A percentile compares a stretch with the other conserved stretches of the same genome.
Conservation (phyloP, 306 rosid species). For the Vigna nakashimae region DNA sequence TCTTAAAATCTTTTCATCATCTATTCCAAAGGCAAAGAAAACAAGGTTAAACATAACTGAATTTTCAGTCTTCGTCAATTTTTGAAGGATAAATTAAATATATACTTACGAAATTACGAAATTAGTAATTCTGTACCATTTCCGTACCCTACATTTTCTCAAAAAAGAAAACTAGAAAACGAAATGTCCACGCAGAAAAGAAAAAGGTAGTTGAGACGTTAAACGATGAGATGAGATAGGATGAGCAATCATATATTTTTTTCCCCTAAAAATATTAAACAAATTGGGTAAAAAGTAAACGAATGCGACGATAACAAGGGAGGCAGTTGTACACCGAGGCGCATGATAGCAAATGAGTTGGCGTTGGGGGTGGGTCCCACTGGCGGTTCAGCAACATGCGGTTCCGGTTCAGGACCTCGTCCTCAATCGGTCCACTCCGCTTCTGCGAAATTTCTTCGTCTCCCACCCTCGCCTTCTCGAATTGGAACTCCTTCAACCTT, state of each 20-base stretch:
- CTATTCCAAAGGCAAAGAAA: too few relatives aligned
- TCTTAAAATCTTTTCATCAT: too few relatives aligned
- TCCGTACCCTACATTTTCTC: neutral
- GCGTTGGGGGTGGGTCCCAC: constrained; percentile 53
- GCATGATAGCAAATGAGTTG: constrained; percentile 42
- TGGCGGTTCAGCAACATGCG: constrained; percentile 46
- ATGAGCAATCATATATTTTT: neutral
- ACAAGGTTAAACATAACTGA: too few relatives aligned
- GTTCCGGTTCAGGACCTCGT: constrained; percentile 50
- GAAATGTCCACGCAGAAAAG: neutral
- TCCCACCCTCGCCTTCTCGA: neutral
- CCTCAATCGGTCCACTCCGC: constrained; percentile 49
- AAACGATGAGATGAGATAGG: neutral
- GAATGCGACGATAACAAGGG: neutral
- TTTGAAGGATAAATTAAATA: too few relatives aligned
- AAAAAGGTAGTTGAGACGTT: neutral
- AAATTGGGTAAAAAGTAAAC: neutral
- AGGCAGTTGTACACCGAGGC: constrained; percentile 16
- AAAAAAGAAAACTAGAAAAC: neutral
- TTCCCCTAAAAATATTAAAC: neutral
- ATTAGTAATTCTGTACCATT: neutral
- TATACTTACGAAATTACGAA: too few relatives aligned
- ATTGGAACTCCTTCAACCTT: constrained; percentile 12
- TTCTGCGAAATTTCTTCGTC: constrained; percentile 53
- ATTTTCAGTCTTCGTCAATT: too few relatives aligned